Base-by-base conservation (phyloP, 1,284 basidiomycete species). In the Ceratobasidium sp. region DNA sequence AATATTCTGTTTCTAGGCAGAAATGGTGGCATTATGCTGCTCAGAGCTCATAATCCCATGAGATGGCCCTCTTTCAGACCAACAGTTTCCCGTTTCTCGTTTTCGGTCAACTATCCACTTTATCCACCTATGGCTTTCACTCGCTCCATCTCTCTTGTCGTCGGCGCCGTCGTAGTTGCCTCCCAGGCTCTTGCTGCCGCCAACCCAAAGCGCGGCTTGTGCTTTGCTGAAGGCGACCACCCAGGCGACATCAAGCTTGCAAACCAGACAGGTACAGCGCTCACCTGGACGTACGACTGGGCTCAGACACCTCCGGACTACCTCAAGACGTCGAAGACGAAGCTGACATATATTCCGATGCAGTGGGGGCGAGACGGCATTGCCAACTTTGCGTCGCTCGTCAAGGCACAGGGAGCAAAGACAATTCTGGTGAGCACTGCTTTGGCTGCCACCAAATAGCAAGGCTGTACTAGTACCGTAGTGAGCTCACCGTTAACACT, bases 241-340 rank as follows among this genome's bases (percentile, higher is more conserved):
- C n/a, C n/a, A n/a, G n/a, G n/a, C n/a, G n/a, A n/a, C n/a, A n/a
- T n/a, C 38, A 64, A 64, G 61, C 61, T 64, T 17, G 61, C 61
- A n/a, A 71, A 70, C 33, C 54, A 78, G 44, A 82, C 79, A n/a
- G 77, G 44, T 54, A 80, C 71, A 20, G 81, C 80, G 44, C 79
- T 80, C 7, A 82, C 82, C 13, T 83, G 82, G 82, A 80, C 80
- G 46, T 83, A 83, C 65, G 77, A 83, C 67, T n/a, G n/a, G n/a
- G n/a, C n/a, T n/a, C n/a, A n/a, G n/a, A n/a, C n/a, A n/a, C n/a
- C n/a, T n/a, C n/a, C n/a, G n/a, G n/a, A n/a, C n/a, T n/a, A n/a
- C n/a, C n/a, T n/a, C n/a, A n/a, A n/a, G n/a, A n/a, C n/a, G n/a
- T n/a, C 82, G 82, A 82, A 80, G 79, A 7, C 42, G 77, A 61